Base-by-base conservation (phyloP, 1,284 basidiomycete genomes). In the Afroboletus lepidellus region DNA sequence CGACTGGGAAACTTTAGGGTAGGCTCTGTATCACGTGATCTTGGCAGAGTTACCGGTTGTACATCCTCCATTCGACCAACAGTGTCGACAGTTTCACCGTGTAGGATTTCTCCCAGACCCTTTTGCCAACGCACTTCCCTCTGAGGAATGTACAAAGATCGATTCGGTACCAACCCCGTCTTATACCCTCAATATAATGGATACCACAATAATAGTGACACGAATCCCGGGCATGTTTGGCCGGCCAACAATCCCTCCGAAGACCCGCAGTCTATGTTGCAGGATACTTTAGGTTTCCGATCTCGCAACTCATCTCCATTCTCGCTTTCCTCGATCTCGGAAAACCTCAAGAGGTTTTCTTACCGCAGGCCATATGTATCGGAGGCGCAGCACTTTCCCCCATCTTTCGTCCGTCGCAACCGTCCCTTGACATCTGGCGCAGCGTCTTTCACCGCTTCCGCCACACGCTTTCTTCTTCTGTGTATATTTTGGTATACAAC, bases 401-500 rank as follows among this genome's bases (percentile, higher is more conserved):
- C 68, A 8, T 56, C 69, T 37, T 62, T 56, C 46, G 53, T 57
- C 32, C 69, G 70, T 51, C 64, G 57, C 41, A 63, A 61, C 8
- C 58, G 42, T 42, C 51, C 60, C 23, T 57, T 56, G 51, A 54
- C 58, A 33, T 53, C 63, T 39, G 36, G 46, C 23, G 27, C 53
- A 39, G 49, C 46, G 20, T 32, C 53, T 16, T 50, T 68, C 30
- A 43, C 57, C 5, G 34, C 61, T 20, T 58, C 72, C 6, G 69
- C 72, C 1, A 37, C 69, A 9, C 74, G 69, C 52, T 90, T 89
- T 67, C 67, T 85, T 44, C 68, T 87, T 53, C 75, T 92, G 41
- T 92, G 92, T 67, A 70, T 74, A 20, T 74, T 93, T 29, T 93
- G 92, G 92, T 93, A 92, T 70, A 78, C 81, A 16, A 84, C 87